Base-by-base conservation (phyloP, 768 basidiomycete species). In the Floccularia luteovirens region DNA sequence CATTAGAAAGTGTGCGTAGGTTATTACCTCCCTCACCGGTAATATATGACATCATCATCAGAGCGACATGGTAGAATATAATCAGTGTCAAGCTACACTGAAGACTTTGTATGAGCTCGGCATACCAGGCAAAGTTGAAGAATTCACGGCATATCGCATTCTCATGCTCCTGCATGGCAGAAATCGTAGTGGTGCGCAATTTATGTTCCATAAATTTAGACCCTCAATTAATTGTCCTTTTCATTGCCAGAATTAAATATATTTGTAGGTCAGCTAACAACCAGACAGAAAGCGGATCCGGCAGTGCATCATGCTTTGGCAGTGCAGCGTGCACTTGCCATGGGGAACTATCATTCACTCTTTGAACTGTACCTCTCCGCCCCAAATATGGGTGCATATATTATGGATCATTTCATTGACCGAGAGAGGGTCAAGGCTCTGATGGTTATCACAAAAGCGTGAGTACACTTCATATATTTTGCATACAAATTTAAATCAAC, bases 41-140 rank as follows among this genome's bases (percentile, higher is more conserved):
- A 14, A 7, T 34, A 17, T 34, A 34, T 17, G 16, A 8, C 32
- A 7, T 34, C 20, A 22, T 28, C 30, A 42, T 11, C 61, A 99
- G 94, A 78, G 73, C 54, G 96, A 99, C 60, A 87, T 99, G 74
- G 92, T 96, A 48, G 96, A 99, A 75, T 98, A 94, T 58, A 98
- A 96, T 60, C 89, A 93, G 61, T 99, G 96, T 63, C 92, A 97
- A 60, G 85, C 86, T 22, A 85, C 89, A 48, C 67, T 98, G 31
- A 85, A 84, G 54, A 75, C 77, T 37, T 76, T 99, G 19, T 98
- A 99, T 61, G 92, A 94, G 48, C 78, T 93, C 42, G 92, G 92
- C 30, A 81, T 99, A 38, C 79, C 82, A 34, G 96, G 93, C 38
- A 87, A 89, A 57, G 84, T 84, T 7, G 89, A 94, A 55, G 96